Evolutionary conservation across 331 rosid genomes (phyloP).

Genomic region (Malus hybrid): DNA sequence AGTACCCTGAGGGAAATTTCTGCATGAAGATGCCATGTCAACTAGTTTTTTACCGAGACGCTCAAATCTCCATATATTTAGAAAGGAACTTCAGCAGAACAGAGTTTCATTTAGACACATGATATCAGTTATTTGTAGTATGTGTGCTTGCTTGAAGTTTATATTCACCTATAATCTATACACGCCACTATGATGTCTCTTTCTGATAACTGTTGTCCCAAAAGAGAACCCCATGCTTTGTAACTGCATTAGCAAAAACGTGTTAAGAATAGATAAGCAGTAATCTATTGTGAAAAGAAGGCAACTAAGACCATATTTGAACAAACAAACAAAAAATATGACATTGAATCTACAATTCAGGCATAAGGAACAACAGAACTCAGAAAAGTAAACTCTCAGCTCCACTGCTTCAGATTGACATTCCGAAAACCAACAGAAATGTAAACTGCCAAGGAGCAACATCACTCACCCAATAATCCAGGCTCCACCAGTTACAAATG

Average conservation of each 20-base stretch:
- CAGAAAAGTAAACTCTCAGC: constrained; percentile 1
- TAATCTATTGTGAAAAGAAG: neutral
- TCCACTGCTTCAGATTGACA: neutral
- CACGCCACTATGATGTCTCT: constrained; percentile 93
- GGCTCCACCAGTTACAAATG: constrained; percentile 27
- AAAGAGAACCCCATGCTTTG: constrained; percentile 97
- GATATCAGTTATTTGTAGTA: constrained; percentile 10
- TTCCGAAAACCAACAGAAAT: neutral
- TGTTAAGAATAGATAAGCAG: neutral
- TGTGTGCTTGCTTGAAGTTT: neutral
- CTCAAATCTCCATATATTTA: neutral
- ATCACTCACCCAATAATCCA: constrained; percentile 89
- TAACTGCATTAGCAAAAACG: constrained; percentile 44
- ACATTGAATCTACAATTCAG: neutral
- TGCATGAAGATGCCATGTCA: constrained; percentile 26
- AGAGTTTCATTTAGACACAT: constrained; percentile 5
- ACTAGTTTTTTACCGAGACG: neutral
- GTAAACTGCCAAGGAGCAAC: neutral
- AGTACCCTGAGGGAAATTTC: constrained; percentile 96
- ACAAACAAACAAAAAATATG: neutral
- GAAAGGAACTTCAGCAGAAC: neutral
- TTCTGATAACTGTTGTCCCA: constrained; percentile 86
- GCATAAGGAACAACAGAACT: neutral
- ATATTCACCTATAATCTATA: constrained; percentile 83
- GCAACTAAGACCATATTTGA: neutral